A percentile compares a stretch with the other conserved stretches of the same genome.
These are phyloP conservation scores for Kazachstania sp. DNA, from an alignment of 1,139 yeast genomes.

Conservation along the genomic window DNA sequence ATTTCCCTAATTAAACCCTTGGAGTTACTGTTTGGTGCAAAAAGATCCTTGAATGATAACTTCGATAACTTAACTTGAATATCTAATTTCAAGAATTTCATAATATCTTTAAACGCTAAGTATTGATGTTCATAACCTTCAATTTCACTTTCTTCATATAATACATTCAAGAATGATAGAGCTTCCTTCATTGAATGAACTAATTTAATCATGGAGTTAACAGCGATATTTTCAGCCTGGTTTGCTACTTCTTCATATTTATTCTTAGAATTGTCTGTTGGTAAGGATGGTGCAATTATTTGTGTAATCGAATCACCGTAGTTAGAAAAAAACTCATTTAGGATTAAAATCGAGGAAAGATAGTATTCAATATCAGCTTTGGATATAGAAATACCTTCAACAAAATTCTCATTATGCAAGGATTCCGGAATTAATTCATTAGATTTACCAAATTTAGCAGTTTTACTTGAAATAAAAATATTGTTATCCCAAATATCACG, in stretches of 20 bases:
- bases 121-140: slow-evolving; percentile 36
- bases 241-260: slow-evolving; percentile 45
- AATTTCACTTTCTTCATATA: slow-evolving; percentile 62
- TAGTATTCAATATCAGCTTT: slow-evolving; percentile 55
- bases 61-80: slow-evolving; percentile 61
- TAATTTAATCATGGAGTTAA: slow-evolving; percentile 67
- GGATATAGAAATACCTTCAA: slow-evolving; percentile 34
- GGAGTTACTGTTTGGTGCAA: slow-evolving; percentile 55
- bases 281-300: slow-evolving; percentile 36
- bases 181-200: slow-evolving; percentile 82
- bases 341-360: slow-evolving; percentile 48
- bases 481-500: slow-evolving; percentile 70
- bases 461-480: slow-evolving; percentile 46
- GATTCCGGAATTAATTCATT: slow-evolving; percentile 9
- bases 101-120: slow-evolving; percentile 49
- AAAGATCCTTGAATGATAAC: slow-evolving; percentile 64
- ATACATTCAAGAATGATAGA: slow-evolving; percentile 71
- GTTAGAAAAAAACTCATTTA: slow-evolving; percentile 47
- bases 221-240: slow-evolving; percentile 88
- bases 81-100: slow-evolving; percentile 57
- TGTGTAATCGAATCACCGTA: slow-evolving; percentile 62
- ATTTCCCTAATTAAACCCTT: slow-evolving; percentile 76
- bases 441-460: slow-evolving; percentile 35
- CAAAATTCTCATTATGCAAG: slow-evolving; percentile 15
- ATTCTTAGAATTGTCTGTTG: slow-evolving; percentile 21